phyloP scores from a whole-genome alignment of 805 yeast genomes.

The Kazachstania martiniae region DNA sequence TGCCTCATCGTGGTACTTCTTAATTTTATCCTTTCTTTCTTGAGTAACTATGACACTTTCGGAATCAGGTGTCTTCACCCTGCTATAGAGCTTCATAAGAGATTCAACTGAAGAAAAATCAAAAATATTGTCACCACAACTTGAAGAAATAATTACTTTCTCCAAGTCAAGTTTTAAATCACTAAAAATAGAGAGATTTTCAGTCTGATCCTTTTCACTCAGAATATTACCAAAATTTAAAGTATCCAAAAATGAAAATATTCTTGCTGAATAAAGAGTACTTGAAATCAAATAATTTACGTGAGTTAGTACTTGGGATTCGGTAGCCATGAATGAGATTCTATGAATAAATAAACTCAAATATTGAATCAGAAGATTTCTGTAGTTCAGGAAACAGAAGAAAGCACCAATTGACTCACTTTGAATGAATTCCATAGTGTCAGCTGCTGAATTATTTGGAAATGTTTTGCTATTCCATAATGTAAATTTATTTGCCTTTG shows the following conservation, averaged over 20 bases:
- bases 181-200: constrained; percentile 20
- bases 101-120: constrained; percentile 34
- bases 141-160: constrained; percentile 26
- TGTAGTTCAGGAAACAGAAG: constrained; percentile 47
- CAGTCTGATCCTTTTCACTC: constrained; percentile 11
- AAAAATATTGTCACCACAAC: constrained; percentile 28
- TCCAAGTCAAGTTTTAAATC: constrained; percentile 34
- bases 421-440: constrained; percentile 23
- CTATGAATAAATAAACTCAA: constrained; percentile 66
- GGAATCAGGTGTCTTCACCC: constrained; percentile 2
- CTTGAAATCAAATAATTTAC: constrained; percentile 41
- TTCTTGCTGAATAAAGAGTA: constrained; percentile 51
- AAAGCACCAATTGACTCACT: constrained; percentile 40
- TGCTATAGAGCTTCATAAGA: constrained; percentile 22
- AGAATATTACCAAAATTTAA: constrained; percentile 45
- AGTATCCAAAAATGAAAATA: constrained; percentile 61
- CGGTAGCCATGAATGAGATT: constrained; percentile 38
- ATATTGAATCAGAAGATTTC: constrained; percentile 53
- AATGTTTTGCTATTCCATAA: constrained; percentile 45
- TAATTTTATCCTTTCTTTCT: background rate
- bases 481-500: constrained; percentile 43
- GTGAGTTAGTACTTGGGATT: constrained; percentile 34
- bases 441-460: constrained; percentile 23
- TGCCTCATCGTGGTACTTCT: constrained; percentile 3
- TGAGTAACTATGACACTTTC: background rate